A percentile compares a stretch with the other conserved stretches of the same genome.
These are phyloP conservation scores for Hypoxylon sp. DNA, from an alignment of 2,329 filamentous ascomycete species.

Conservation along the genomic window DNA sequence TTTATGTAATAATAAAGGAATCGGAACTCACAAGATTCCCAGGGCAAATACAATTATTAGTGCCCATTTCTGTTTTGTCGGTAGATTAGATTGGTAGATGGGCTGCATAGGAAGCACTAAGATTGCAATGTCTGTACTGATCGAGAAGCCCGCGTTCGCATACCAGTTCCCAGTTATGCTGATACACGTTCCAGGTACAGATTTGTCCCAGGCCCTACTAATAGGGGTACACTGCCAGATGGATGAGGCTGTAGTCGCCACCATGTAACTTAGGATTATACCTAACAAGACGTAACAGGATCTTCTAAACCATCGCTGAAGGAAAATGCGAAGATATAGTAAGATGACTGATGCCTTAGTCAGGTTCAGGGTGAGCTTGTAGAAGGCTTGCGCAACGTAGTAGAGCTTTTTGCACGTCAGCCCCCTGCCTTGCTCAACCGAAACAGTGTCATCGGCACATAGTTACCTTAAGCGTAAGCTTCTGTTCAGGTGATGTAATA, in stretches of 20 bases:
- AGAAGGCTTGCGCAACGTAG: slow-evolving; percentile 67
- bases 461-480: slow-evolving; percentile 56
- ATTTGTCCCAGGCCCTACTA: slow-evolving; percentile 62
- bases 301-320: slow-evolving; percentile 62
- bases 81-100: slow-evolving; percentile 62
- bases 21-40: slow-evolving; percentile 59
- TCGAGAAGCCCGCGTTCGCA: slow-evolving; percentile 64
- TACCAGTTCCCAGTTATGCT: slow-evolving; percentile 64
- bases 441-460: neutral
- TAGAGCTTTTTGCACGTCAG: slow-evolving; percentile 59
- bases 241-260: slow-evolving; percentile 62
- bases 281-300: slow-evolving; percentile 60
- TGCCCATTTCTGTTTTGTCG: slow-evolving; percentile 59
- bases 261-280: slow-evolving; percentile 63
- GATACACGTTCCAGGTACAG: slow-evolving; percentile 61
- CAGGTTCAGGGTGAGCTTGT: slow-evolving; percentile 68
- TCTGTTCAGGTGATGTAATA: slow-evolving; percentile 55
- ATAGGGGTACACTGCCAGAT: slow-evolving; percentile 68
- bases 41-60: slow-evolving; percentile 61
- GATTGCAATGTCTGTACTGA: slow-evolving; percentile 64
- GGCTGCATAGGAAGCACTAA: slow-evolving; percentile 65
- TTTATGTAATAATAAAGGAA: neutral
- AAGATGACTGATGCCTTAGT: slow-evolving; percentile 68
- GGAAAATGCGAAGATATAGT: slow-evolving; percentile 69
- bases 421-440: neutral